Conservation (phyloP, 2,329 filamentous ascomycete species). For the Amesomyces nigricolor region DNA sequence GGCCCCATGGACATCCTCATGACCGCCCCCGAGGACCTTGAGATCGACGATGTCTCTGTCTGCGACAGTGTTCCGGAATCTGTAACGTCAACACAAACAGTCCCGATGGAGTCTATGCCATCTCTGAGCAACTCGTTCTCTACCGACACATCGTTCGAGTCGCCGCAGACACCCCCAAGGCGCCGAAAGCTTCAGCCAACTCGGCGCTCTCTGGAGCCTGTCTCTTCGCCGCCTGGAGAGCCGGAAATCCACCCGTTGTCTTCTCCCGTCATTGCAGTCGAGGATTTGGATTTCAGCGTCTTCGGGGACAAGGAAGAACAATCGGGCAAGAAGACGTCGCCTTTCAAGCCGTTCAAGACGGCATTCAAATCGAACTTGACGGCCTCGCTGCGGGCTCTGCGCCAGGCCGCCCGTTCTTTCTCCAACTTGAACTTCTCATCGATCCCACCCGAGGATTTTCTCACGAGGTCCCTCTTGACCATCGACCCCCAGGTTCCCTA, state of each 20-base stretch:
- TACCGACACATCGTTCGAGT: conserved; percentile 47
- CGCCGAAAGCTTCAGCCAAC: conserved; percentile 39
- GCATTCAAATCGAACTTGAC: conserved; percentile 66
- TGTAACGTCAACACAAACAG: conserved; percentile 48
- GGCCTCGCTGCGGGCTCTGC: conserved; percentile 58
- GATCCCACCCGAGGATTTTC: conserved; percentile 60
- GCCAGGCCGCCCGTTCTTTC: conserved; percentile 59
- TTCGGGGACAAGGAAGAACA: conserved; percentile 30
- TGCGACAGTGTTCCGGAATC: conserved; percentile 51
- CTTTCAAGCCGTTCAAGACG: conserved; percentile 45
- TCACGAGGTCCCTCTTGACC: conserved; percentile 62
- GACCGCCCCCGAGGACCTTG: conserved; percentile 53
- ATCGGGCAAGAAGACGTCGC: conserved; percentile 31
- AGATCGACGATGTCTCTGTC: conserved; percentile 41
- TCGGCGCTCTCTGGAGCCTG: conserved; percentile 48
- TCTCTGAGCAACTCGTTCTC: conserved; percentile 52
- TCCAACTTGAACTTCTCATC: conserved; percentile 58
- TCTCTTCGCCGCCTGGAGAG: conserved; percentile 51
- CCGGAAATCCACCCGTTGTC: conserved; percentile 49
- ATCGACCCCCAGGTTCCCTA: conserved; percentile 62
- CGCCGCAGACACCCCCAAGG: conserved; percentile 40
- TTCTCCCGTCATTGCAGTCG: conserved; percentile 34
- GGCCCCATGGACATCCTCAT: conserved; percentile 55
- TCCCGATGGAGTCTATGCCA: conserved; percentile 57
- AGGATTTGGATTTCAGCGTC: conserved; percentile 45